phyloP scores from a whole-genome alignment of 1,284 basidiomycete species.

The Trametes polyzona region DNA sequence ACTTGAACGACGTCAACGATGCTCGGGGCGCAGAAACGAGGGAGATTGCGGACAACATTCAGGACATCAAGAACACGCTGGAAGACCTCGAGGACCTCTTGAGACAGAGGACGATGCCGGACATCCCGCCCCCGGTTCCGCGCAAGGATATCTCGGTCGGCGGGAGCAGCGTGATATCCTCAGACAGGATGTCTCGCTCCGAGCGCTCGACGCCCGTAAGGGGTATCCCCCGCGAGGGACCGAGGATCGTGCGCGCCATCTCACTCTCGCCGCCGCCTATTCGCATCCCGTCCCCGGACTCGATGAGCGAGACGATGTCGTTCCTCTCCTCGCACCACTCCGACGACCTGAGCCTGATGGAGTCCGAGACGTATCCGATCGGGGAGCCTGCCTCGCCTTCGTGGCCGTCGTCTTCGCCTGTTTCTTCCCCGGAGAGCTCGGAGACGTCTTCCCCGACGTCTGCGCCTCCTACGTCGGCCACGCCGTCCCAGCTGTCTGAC shows the following conservation, averaged over 20 bases:
- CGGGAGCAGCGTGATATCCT: constrained; percentile 35
- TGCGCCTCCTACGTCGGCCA: constrained; percentile 26
- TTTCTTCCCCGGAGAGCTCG: constrained; percentile 36
- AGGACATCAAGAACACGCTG: constrained; percentile 64
- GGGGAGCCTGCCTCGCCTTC: constrained; percentile 33
- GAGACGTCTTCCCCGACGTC: constrained; percentile 33
- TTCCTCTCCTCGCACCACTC: constrained; percentile 79
- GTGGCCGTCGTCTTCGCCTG: constrained; percentile 38
- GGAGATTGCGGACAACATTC: constrained; percentile 63
- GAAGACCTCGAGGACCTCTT: constrained; percentile 55
- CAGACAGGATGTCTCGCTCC: constrained; percentile 16
- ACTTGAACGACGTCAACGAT: constrained; percentile 64
- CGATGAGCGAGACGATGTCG: constrained; percentile 54
- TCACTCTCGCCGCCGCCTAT: constrained; percentile 46
- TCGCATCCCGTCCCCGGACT: constrained; percentile 51
- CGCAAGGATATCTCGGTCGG: constrained; percentile 48
- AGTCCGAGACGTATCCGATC: constrained; percentile 40
- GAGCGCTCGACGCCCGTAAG: constrained; percentile 34
- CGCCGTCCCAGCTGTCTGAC: constrained; percentile 22
- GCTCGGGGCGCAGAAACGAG: constrained; percentile 60
- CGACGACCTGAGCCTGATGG: constrained; percentile 60
- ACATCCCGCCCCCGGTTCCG: constrained; percentile 41
- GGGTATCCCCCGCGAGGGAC: constrained; percentile 1
- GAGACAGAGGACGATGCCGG: constrained; percentile 24
- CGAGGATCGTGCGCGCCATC: constrained; percentile 31